These are phyloP conservation scores for Neodidymelliopsis sp. DNA, from an alignment of 2,329 filamentous ascomycete species.

Conservation along the genomic window DNA sequence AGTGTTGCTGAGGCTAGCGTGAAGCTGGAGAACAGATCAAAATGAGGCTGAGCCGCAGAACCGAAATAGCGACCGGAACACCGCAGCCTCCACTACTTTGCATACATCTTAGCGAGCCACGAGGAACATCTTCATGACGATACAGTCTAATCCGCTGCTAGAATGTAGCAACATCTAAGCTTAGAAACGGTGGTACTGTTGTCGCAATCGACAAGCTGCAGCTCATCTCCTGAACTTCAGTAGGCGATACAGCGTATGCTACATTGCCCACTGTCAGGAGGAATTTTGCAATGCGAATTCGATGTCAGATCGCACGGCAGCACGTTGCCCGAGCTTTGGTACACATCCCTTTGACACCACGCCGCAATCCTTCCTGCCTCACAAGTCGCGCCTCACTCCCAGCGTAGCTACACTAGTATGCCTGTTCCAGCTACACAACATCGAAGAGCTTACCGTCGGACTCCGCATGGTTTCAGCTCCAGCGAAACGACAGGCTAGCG, in stretches of 20 bases:
- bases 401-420: not conserved
- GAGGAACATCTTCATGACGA: not conserved
- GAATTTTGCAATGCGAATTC: too few relatives aligned
- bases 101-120: slow-evolving; percentile 11
- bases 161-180: not conserved
- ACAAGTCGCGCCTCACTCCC: slow-evolving; percentile 2
- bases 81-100: not conserved
- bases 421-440: not conserved
- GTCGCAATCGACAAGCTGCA: not conserved
- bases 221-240: not conserved
- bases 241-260: not conserved
- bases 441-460: slow-evolving; percentile 4
- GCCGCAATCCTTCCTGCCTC: slow-evolving; percentile 10
- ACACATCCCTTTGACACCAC: slow-evolving; percentile 10
- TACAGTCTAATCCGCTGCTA: not conserved
- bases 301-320: not conserved
- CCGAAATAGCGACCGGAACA: slow-evolving; percentile 2
- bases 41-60: slow-evolving; percentile 9
- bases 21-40: slow-evolving; percentile 1
- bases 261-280: not conserved
- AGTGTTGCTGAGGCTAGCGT: slow-evolving; percentile 1
- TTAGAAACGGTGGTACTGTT: not conserved
- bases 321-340: not conserved
- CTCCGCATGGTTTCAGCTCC: not conserved
- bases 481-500: slow-evolving; percentile 6